These are phyloP conservation scores for Podospora appendiculata DNA, from an alignment of 495 filamentous ascomycete species.

Conservation along the genomic window DNA sequence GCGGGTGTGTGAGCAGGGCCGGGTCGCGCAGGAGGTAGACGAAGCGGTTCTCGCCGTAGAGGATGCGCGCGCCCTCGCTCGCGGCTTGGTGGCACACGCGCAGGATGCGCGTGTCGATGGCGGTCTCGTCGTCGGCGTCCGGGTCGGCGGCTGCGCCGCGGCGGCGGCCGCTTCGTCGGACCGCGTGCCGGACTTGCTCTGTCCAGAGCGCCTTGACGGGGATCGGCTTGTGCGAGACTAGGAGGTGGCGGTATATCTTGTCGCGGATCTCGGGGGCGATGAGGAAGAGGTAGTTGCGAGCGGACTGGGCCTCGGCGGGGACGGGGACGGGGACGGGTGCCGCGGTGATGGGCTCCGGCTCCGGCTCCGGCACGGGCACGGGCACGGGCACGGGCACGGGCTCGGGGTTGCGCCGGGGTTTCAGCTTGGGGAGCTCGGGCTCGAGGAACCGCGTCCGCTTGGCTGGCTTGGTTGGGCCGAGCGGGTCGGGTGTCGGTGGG, in stretches of 20 bases:
- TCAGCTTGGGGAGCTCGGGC: too few species aligned
- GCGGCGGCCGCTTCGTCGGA: slow-evolving; percentile 1
- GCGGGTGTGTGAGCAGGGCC: neutral
- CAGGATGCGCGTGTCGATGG: slow-evolving; percentile 24
- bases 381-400: too few species aligned
- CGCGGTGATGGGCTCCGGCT: too few species aligned
- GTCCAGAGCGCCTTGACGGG: slow-evolving; percentile 28
- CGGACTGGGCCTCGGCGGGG: too few species aligned
- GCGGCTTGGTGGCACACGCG: slow-evolving; percentile 16
- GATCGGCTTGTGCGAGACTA: slow-evolving; percentile 25
- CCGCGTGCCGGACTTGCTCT: slow-evolving; percentile 5
- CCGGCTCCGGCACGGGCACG: too few species aligned
- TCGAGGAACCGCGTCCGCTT: too few species aligned
- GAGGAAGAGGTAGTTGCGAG: slow-evolving; percentile 9
- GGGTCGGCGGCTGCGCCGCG: neutral
- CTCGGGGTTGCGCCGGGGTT: too few species aligned
- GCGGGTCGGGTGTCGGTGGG: too few species aligned
- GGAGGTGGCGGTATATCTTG: slow-evolving; percentile 26
- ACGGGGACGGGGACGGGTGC: too few species aligned
- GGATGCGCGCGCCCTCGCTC: slow-evolving; percentile 21
- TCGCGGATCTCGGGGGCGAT: slow-evolving; percentile 28
- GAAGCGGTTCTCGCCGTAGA: slow-evolving; percentile 36
- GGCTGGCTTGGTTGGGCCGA: too few species aligned
- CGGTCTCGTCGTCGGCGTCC: neutral
- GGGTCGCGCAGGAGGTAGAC: slow-evolving; percentile 31